Evolutionary conservation across 2,329 filamentous ascomycete species (phyloP).

Genomic region (Phialemoniopsis sp.): DNA sequence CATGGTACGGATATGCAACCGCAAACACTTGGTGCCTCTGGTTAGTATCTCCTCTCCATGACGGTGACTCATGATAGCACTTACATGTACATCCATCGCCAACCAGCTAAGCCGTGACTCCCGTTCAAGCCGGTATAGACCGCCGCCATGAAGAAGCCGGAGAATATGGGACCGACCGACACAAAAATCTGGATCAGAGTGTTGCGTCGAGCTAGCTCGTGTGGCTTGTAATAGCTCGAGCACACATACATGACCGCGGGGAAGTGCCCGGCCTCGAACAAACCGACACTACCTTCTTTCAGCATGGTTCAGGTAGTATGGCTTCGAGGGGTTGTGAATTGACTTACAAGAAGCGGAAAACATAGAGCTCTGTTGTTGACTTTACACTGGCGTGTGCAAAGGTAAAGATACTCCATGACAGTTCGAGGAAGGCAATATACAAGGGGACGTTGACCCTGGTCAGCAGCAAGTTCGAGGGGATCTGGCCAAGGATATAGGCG

Average conservation of each 20-base stretch:
- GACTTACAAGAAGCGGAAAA: conserved; percentile 17
- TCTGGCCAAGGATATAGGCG: conserved; percentile 22
- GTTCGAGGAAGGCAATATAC: too few species aligned
- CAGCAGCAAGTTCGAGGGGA: conserved; percentile 21
- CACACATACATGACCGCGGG: conserved; percentile 22
- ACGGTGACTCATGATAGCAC: too few species aligned
- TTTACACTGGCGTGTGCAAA: conserved; percentile 18
- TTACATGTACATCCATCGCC: conserved; percentile 21
- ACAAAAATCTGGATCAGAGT: conserved; percentile 20
- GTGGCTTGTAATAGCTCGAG: conserved; percentile 23
- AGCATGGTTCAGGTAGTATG: too few species aligned
- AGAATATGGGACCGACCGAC: conserved; percentile 17
- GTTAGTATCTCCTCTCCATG: too few species aligned
- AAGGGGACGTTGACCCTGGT: conserved; percentile 18
- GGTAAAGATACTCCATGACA: conserved; percentile 18
- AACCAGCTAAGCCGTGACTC: conserved; percentile 12
- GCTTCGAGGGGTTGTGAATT: too few species aligned
- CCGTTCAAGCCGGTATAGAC: conserved; percentile 15
- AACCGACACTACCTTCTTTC: conserved; percentile 18
- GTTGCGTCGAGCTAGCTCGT: conserved; percentile 21
- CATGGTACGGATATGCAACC: conserved; percentile 18
- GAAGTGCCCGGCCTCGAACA: conserved; percentile 23
- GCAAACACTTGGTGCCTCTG: conserved; percentile 12
- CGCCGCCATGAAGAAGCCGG: conserved; percentile 18
- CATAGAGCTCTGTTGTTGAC: conserved; percentile 16